Conservation (phyloP, 441 rosid species). For the Cnidoscolus chayamansa region DNA sequence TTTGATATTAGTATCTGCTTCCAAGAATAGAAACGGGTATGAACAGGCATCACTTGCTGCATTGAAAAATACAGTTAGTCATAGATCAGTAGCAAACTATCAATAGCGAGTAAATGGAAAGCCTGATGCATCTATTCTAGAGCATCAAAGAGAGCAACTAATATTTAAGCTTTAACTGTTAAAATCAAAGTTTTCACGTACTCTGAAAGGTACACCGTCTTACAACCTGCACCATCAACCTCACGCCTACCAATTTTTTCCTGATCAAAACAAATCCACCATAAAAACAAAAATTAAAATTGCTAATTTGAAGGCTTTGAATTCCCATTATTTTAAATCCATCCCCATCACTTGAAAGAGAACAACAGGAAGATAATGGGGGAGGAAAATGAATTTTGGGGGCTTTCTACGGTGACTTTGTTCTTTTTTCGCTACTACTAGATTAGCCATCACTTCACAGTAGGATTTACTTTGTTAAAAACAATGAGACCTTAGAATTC, state of each 20-base stretch:
- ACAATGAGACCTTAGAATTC: too few species aligned
- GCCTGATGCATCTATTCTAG: slow-evolving; percentile 3
- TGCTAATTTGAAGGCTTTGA: neutral
- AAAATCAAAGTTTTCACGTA: slow-evolving; percentile 37
- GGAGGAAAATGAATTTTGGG: neutral
- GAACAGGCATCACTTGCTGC: neutral
- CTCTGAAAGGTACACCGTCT: slow-evolving; percentile 80
- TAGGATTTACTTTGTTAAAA: neutral
- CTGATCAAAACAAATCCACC: slow-evolving; percentile 35
- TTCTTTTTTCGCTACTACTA: too few species aligned
- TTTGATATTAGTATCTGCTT: neutral
- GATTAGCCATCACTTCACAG: too few species aligned
- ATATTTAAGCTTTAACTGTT: slow-evolving; percentile 2
- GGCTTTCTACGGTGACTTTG: too few species aligned
- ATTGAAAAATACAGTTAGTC: neutral
- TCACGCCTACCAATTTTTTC: slow-evolving; percentile 62
- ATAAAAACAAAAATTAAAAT: neutral
- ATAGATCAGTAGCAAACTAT: neutral
- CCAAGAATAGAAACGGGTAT: neutral
- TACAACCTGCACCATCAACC: slow-evolving; percentile 80
- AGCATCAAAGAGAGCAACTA: slow-evolving; percentile 1
- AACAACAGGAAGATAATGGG: neutral
- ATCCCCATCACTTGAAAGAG: neutral
- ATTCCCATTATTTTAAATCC: neutral
- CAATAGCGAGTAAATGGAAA: neutral